Evolutionary conservation across 177 flowering plant genomes (phyloP), one percentile per base, ranked within the genome.

Genomic region (Vitis hybrid): DNA sequence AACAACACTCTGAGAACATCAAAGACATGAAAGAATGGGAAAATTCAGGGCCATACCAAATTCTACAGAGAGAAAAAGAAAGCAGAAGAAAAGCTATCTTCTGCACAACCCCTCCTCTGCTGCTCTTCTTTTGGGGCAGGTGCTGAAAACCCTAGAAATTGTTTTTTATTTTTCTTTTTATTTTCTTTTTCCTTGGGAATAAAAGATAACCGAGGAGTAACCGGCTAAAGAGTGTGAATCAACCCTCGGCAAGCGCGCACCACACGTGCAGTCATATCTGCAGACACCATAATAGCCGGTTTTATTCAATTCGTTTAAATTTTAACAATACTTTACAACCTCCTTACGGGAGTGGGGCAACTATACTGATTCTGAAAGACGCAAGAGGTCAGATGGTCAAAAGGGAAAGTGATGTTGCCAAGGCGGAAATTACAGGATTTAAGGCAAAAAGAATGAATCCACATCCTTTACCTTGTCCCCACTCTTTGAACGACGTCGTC

Each of bases 251-350:
- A 26, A 67, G 62, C 54, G 76, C 64, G 81, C 76, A 72, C 77
- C 85, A 71, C 89, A 85, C 89, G 89, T 85, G 89, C 83, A 82
- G 76, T 73, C 77, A 56, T 72, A 61, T 63, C 77, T 68, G 50
- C 72, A 31, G 73, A 72, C 62, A 59, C 65, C 67, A 65, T 55
- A 45, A 50, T 58, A 69, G 65, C 68, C 65, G 54, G 71, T 22
- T 66, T 61, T 50, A 48, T 55, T 53, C 49, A 11, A 4, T 9
- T 52, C 3, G 9, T 20, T 26, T 26, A 13, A 20, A 6, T 7
- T 22, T 11, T 10, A 51, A 6, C 29, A 10, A 9, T 16, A 19
- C 18, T 18, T 63, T 48, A 48, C 5, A 11, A 9, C 18, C 11
- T 31, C 20, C 9, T 16, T 58, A 3, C 2, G 19, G 49, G 49